Base-by-base conservation (phyloP, 2,329 filamentous ascomycete genomes). In the Penicillium sp. region DNA sequence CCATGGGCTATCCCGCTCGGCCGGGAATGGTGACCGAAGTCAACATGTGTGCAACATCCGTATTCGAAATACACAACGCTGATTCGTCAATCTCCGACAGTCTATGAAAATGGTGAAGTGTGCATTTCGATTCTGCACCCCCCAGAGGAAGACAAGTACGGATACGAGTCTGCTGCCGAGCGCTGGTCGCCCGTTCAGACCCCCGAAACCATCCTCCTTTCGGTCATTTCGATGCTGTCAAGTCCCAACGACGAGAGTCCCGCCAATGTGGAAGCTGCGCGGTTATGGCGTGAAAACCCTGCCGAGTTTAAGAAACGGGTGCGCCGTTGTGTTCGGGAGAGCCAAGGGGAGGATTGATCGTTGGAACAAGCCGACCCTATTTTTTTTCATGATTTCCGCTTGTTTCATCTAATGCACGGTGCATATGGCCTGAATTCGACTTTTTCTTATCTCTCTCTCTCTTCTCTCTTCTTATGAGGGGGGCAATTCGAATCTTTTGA, bases 111-210 rank as follows among this genome's bases (percentile, higher is more conserved):
- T 64, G 93, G 93, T 62, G 82, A 85, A 56, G 88, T 98, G 49
- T 98, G 93, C 77, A 97, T 98, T 68, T 94, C 88, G 38, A 98
- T 98, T 72, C 79, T 98, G 37, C 93, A 98, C 69, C 88, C 91
- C 9, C 91, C 93, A 4, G 90, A 88, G 72, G 90, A 96, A 64
- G 93, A 98, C 66, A 84, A 88, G 65, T 93, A 87, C 70, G 91
- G 91, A 45, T 98, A 98, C 74, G 93, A 98, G 71, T 80, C 81
- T 26, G 90, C 90, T 12, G 79, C 82, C 28, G 93, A 98, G 77
- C 83, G 93, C 51, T 98, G 93, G 93, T 87, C 81, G 50, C 93
- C 93, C 27, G 91, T 97, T 2, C 93, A 97, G 71, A 90, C 86
- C 9, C 90, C 91, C 45, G 91, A 96, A 76, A 95, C 90, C 24